phyloP scores from a whole-genome alignment of 2,329 filamentous ascomycete species.

The Cytospora piceicola region DNA sequence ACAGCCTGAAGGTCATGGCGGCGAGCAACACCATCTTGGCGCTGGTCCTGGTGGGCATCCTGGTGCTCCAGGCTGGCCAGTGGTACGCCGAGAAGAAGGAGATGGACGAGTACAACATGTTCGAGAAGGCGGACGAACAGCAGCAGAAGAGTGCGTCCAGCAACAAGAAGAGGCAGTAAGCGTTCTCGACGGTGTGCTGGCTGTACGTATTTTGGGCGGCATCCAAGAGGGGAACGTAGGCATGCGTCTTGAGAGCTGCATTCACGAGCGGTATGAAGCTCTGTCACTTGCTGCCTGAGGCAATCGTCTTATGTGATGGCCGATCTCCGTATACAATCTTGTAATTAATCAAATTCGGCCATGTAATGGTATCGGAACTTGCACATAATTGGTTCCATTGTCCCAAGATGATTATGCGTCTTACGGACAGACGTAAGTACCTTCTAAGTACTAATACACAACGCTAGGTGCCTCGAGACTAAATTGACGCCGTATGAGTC shows the following conservation, averaged over 20 bases:
- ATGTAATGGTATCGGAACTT: background rate
- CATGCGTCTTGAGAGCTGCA: background rate
- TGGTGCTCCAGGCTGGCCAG: constrained; percentile 93
- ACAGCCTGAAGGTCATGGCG: constrained; percentile 86
- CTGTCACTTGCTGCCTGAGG: background rate
- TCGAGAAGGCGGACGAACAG: constrained; percentile 53
- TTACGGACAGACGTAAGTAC: background rate
- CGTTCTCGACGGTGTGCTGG: background rate
- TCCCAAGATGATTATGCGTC: background rate
- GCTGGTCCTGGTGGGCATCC: constrained; percentile 85
- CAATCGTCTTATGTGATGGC: background rate
- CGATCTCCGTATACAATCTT: background rate
- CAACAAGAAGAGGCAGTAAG: constrained; percentile 33
- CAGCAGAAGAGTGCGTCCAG: constrained; percentile 27
- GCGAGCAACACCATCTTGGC: constrained; percentile 97
- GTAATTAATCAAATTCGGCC: background rate
- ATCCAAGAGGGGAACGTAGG: background rate
- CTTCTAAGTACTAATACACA: too few species aligned
- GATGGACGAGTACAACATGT: constrained; percentile 72
- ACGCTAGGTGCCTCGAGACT: background rate
- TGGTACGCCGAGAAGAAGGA: constrained; percentile 99
- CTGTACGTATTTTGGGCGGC: background rate
- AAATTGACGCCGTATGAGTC: background rate
- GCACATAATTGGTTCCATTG: background rate
- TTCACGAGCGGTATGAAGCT: background rate